Base-by-base conservation (phyloP, 768 basidiomycete genomes). In the Mycena filopes region DNA sequence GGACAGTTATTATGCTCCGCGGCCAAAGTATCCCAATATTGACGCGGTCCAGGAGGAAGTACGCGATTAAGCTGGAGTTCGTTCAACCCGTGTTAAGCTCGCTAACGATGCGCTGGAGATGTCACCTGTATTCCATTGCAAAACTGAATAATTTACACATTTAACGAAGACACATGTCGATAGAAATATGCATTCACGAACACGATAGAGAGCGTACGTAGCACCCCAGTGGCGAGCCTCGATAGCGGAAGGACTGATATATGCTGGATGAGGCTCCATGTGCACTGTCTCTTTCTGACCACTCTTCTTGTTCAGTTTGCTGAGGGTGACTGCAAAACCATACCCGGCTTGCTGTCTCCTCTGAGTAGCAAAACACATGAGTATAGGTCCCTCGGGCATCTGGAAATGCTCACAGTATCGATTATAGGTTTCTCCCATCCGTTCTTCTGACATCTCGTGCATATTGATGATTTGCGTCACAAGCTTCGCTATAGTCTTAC, bases 221-320 rank as follows among this genome's bases (percentile, higher is more conserved):
- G 95, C 95, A 41, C 90, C 95, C 90, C 93, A 96, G 73, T 98
- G 96, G 58, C 90, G 91, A 29, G 95, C 95, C 77, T 97, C 94
- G 25, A 90, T 73, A 9, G 89, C 84, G n/a, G 89, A 89, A 2
- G 86, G 82, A 65, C 87, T 82, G 47, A 84, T 78, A 68, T 92
- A 86, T 8, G 89, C 84, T 1, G 93, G 91, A 72, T 91, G 86
- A 7, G 95, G 91, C 65, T 88, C 87, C 67, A 98, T 77, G 48
- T 87, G 83, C 18, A 95, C 89, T 6, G 79, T 84, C 72, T 95
- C 93, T 57, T 77, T 83, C 67, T 90, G 84, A 4, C 87, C 87
- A 21, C 83, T 89, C 75, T 90, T 95, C 74, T 89, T 89, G 73
- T 91, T 89, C 54, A 87, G 73, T 67, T 84, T 85, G 63, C 78